Evolutionary conservation across 140 eudicot species (phyloP).

Genomic region (Oenanthe javanica): DNA sequence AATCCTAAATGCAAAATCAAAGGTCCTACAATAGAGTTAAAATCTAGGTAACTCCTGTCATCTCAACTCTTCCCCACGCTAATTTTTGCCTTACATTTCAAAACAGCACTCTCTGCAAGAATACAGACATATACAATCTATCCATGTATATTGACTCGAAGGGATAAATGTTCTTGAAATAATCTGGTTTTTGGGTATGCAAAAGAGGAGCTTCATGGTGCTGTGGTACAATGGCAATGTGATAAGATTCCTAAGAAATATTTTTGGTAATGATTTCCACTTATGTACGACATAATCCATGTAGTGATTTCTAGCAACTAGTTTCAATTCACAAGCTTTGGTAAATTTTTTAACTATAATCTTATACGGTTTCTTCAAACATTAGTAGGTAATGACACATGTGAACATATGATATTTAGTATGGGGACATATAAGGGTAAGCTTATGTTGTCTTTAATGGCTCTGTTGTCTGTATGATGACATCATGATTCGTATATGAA

Average conservation of each 20-base stretch:
- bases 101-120: conserved; percentile 55
- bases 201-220: background rate
- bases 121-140: background rate
- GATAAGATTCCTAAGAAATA: background rate
- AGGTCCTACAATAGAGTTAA: conserved; percentile 66
- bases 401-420: background rate
- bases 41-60: conserved; percentile 85
- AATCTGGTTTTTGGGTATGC: background rate
- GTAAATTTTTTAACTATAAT: background rate
- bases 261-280: background rate
- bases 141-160: background rate
- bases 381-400: background rate
- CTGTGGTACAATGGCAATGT: background rate
- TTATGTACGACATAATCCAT: background rate
- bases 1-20: conserved; percentile 38
- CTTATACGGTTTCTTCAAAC: background rate
- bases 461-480: too few species aligned
- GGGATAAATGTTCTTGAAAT: background rate
- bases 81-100: conserved; percentile 62
- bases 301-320: background rate
- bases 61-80: conserved; percentile 83
- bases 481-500: too few species aligned
- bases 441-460: too few species aligned
- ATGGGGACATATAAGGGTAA: too few species aligned
- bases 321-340: background rate